Percentiles rank a stretch among this genome's conserved stretches.
Evolutionary conservation across 345 rosid species (phyloP).

Genomic region (Citrus sp.): DNA sequence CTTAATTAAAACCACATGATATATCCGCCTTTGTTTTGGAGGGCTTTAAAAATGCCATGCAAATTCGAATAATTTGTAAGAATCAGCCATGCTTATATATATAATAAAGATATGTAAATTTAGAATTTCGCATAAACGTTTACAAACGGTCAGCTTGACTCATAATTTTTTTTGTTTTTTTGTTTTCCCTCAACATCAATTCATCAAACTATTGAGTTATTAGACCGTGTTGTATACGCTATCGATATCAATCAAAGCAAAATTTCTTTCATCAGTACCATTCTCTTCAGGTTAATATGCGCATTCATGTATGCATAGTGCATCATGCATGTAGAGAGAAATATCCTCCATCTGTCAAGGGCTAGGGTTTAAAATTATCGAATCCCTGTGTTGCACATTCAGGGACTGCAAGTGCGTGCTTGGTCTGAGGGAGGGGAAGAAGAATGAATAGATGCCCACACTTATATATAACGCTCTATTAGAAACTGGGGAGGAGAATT

Average conservation of each 20-base stretch:
- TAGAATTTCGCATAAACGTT: too few species aligned
- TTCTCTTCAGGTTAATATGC: neutral
- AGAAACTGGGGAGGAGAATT: too few species aligned
- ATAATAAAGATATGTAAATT: neutral
- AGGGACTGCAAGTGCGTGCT: neutral
- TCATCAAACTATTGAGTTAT: neutral
- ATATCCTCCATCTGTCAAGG: conserved; percentile 25
- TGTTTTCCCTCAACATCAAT: neutral
- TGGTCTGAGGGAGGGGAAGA: neutral
- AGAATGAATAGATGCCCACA: conserved; percentile 14
- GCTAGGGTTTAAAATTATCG: conserved; percentile 26
- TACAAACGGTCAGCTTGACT: neutral
- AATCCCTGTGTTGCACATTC: conserved; percentile 2
- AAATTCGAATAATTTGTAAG: neutral
- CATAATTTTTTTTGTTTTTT: too few species aligned
- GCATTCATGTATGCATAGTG: conserved; percentile 4
- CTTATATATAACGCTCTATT: neutral
- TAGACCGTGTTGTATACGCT: conserved; percentile 2
- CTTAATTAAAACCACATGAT: neutral
- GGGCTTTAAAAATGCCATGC: neutral
- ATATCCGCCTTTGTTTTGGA: neutral
- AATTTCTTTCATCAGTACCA: neutral
- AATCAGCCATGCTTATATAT: neutral
- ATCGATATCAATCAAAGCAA: neutral
- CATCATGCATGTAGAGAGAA: neutral